A percentile compares a stretch with the other conserved stretches of the same genome.
Evolutionary conservation across 805 yeast species (phyloP).

Genomic region (Schizosaccharomyces pombe): DNA sequence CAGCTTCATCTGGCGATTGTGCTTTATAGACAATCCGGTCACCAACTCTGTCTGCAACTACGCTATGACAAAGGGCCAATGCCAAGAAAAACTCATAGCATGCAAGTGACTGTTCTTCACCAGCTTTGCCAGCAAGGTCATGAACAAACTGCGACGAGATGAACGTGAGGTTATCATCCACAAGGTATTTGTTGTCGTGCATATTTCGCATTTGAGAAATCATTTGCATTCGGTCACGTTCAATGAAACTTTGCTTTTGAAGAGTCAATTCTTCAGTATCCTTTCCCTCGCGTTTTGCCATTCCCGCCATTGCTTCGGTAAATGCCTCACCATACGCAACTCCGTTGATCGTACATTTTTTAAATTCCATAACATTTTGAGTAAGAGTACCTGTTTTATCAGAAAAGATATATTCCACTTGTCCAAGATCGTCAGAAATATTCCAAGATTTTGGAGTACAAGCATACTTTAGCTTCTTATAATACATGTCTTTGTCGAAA

Average conservation of each 20-base stretch:
- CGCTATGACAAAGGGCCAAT: constrained; percentile 54
- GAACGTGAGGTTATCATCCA: constrained; percentile 33
- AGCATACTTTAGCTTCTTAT: constrained; percentile 44
- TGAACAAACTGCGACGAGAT: constrained; percentile 33
- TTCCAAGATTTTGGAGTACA: constrained; percentile 68
- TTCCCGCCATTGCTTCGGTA: constrained; percentile 56
- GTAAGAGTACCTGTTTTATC: constrained; percentile 73
- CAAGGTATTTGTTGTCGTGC: constrained; percentile 25
- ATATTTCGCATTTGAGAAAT: constrained; percentile 18
- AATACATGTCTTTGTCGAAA: constrained; percentile 47
- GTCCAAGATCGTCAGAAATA: constrained; percentile 65
- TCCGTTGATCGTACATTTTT: constrained; percentile 49
- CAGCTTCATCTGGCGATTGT: constrained; percentile 67
- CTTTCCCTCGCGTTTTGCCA: constrained; percentile 39
- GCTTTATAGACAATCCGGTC: constrained; percentile 34
- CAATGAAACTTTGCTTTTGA: constrained; percentile 16
- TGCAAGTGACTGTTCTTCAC: constrained; percentile 22
- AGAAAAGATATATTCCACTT: constrained; percentile 57
- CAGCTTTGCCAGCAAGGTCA: constrained; percentile 25
- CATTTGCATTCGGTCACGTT: constrained; percentile 26
- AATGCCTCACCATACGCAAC: constrained; percentile 49
- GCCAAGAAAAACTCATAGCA: constrained; percentile 39
- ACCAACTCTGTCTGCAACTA: constrained; percentile 34
- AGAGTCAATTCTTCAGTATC: constrained; percentile 32
- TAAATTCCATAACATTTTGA: constrained; percentile 64